Evolutionary conservation across 805 yeast species (phyloP).

Genomic region (Pichia californica): DNA sequence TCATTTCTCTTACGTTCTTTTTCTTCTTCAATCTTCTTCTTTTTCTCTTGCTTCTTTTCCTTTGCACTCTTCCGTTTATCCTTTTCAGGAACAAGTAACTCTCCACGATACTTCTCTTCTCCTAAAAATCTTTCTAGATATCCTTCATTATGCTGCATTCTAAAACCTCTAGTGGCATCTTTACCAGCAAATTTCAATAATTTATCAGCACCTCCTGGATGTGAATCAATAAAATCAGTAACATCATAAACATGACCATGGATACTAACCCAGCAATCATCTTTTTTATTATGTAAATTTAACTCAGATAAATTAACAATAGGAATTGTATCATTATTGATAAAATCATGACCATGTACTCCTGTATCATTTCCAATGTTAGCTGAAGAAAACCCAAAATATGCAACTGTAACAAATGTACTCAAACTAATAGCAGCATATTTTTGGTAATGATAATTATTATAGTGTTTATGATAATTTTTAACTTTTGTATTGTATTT

Average conservation of each 20-base stretch:
- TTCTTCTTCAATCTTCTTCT: conserved; percentile 11
- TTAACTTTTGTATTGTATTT: no score
- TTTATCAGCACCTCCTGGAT: conserved; percentile 88
- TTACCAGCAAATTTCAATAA: conserved; percentile 71
- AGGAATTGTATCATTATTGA: conserved; percentile 8
- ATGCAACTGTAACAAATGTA: no score
- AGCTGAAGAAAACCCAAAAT: conserved; percentile 50
- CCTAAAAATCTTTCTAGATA: conserved; percentile 22
- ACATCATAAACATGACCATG: conserved; percentile 80
- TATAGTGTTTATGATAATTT: no score
- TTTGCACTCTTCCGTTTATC: conserved; percentile 21
- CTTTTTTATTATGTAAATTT: conserved; percentile 41
- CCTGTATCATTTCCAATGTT: neutral
- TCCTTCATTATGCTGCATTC: conserved; percentile 23
- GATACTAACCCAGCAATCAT: conserved; percentile 83
- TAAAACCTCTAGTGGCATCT: conserved; percentile 37
- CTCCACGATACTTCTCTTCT: conserved; percentile 32
- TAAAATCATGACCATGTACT: neutral
- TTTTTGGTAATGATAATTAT: no score
- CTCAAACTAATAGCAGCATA: no score
- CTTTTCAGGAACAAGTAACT: conserved; percentile 22
- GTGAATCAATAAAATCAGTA: conserved; percentile 76
- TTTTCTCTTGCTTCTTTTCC: conserved; percentile 21
- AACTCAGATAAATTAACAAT: conserved; percentile 13
- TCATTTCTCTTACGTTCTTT: conserved; percentile 30